Conservation (phyloP, 2,329 filamentous ascomycete species). For the Colletotrichum tropicicola region DNA sequence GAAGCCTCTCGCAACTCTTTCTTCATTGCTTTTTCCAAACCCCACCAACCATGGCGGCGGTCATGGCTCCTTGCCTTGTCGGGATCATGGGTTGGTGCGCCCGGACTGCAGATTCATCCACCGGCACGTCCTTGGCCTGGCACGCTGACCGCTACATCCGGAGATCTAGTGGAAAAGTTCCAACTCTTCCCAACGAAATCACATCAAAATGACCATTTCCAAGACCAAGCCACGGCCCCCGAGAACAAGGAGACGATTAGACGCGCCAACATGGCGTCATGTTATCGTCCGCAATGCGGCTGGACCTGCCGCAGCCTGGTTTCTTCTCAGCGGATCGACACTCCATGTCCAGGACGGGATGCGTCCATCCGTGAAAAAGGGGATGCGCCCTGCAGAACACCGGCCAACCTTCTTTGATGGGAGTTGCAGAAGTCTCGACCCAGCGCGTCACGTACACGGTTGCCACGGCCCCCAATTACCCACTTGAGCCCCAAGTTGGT, state of each 20-base stretch:
- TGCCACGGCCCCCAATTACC: conserved; percentile 9
- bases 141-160: background rate
- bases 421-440: conserved; percentile 1
- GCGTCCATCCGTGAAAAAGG: conserved; percentile 13
- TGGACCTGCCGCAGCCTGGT: conserved; percentile 15
- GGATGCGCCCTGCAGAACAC: conserved; percentile 3
- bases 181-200: background rate
- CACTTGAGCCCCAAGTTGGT: conserved; percentile 1
- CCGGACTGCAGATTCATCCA: conserved; percentile 5
- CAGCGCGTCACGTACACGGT: background rate
- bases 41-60: conserved; percentile 2
- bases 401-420: background rate
- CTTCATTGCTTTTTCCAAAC: conserved; percentile 16
- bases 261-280: background rate
- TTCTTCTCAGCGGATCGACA: conserved; percentile 10
- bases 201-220: background rate
- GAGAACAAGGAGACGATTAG: background rate
- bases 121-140: background rate
- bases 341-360: conserved; percentile 6
- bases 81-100: conserved; percentile 10
- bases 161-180: background rate
- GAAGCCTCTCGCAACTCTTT: conserved; percentile 12
- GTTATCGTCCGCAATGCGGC: background rate
- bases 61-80: background rate
- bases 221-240: background rate